Evolutionary conservation across 2,329 filamentous ascomycete genomes (phyloP), one percentile per base, ranked within the genome.

Genomic region (Fusarium sulawesiense): DNA sequence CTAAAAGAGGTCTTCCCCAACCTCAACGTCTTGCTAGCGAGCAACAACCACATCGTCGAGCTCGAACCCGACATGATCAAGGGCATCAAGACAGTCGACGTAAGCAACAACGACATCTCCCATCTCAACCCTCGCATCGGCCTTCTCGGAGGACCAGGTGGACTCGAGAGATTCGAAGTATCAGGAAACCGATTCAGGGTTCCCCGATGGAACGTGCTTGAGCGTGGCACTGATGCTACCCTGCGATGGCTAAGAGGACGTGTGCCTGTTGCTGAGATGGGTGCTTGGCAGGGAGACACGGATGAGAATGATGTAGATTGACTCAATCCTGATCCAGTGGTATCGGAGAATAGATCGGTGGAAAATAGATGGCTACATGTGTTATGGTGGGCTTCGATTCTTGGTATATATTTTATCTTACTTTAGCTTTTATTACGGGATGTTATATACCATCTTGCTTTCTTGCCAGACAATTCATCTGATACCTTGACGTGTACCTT

Each of bases 161-260:
- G 89, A 73, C 68, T 88, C 81, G 82, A 92, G 84, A 79, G 87
- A 56, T 82, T 98, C 12, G 91, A 97, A 49, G 91, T 97, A 6
- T 88, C 88, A 29, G 94, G 94, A 0, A 98, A 98, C 78, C 86
- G 90, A 32, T 98, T 98, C 81, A 87, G 93, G 32, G 93, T 98
- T 32, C 95, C 95, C 1, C 89, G 92, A 60, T 94, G 92, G 83
- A 92, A 92, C 68, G 87, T 97, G 9, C 82, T 98, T 49, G 92
- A 95, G 64, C 92, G 93, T 67, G 95, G 95, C 1, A 98, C 94
- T 0, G 93, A 97, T 73, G 91, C 93, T 4, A 91, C 93, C 1
- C 82, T 98, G 71, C 85, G 89, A 51, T 97, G 93, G 92, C 80
- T 98, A 53, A 87, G 92, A 64, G 92, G 93, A 29, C 87, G 91